phyloP scores from a whole-genome alignment of 2,329 filamentous ascomycete genomes.

The Botryosphaeria dothidea region DNA sequence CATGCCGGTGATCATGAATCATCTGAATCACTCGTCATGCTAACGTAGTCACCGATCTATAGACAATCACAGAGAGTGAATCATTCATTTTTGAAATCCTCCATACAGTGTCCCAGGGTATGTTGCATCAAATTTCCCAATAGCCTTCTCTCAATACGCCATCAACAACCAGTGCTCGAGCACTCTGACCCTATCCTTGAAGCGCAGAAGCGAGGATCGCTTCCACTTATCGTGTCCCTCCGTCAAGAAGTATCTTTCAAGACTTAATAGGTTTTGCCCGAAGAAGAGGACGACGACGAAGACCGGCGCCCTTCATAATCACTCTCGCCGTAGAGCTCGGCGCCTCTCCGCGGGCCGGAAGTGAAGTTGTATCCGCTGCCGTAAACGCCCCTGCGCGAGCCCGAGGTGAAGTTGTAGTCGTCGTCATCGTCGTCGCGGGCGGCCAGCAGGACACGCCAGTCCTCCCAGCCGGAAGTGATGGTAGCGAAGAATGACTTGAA shows the following conservation, averaged over 20 bases:
- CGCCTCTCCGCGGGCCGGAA: conserved; percentile 21
- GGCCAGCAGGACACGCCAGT: conserved; percentile 26
- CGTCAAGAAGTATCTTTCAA: too few species aligned
- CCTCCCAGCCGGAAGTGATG: conserved; percentile 14
- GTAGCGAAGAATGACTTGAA: conserved; percentile 8
- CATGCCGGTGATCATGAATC: too few species aligned
- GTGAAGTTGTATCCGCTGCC: conserved; percentile 32
- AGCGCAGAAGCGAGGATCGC: too few species aligned
- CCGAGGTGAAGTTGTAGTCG: conserved; percentile 37
- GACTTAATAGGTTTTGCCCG: too few species aligned
- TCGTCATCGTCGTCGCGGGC: conserved; percentile 36
- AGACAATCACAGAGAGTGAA: neutral
- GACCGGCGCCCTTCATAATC: neutral
- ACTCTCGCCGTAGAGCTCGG: neutral
- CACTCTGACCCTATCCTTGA: too few species aligned
- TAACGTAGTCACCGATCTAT: too few species aligned
- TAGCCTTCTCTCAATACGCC: neutral
- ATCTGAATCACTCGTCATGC: too few species aligned
- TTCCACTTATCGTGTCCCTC: too few species aligned
- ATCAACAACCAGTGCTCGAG: too few species aligned
- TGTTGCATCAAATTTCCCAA: neutral
- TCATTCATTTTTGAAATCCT: neutral
- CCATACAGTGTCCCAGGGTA: neutral
- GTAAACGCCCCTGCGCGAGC: conserved; percentile 21
- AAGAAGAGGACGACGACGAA: neutral